These are phyloP conservation scores for Lepidium sativum DNA, from an alignment of 345 rosid genomes.

Conservation along the genomic window DNA sequence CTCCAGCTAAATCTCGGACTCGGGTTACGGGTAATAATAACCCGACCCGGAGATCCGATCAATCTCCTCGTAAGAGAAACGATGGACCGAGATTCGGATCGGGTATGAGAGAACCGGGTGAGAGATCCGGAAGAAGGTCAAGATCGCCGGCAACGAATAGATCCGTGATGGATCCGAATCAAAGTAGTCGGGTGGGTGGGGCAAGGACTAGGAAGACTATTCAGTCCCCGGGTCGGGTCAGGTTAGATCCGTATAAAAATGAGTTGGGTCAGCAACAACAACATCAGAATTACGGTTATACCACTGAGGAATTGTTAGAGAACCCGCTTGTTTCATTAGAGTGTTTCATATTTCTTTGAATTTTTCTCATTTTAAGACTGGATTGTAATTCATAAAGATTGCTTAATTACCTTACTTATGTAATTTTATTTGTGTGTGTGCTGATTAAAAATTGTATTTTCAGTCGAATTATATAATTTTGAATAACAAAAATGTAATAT, in stretches of 20 bases:
- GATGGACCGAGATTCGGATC: slow-evolving; percentile 29
- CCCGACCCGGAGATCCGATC: slow-evolving; percentile 45
- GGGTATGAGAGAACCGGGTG: slow-evolving; percentile 45
- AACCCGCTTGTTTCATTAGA: slow-evolving; percentile 82
- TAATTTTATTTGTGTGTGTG: slow-evolving; percentile 2
- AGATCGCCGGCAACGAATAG: slow-evolving; percentile 60
- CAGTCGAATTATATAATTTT: background rate
- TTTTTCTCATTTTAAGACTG: background rate
- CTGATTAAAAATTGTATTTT: background rate
- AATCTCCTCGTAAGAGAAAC: slow-evolving; percentile 42
- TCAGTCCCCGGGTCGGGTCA: slow-evolving; percentile 60
- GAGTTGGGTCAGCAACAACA: slow-evolving; percentile 12
- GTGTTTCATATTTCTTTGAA: slow-evolving; percentile 78
- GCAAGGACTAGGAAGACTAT: slow-evolving; percentile 36
- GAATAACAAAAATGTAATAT: background rate
- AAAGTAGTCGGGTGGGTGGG: slow-evolving; percentile 38
- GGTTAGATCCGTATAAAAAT: slow-evolving; percentile 25
- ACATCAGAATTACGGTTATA: background rate
- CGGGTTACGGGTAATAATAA: slow-evolving; percentile 31
- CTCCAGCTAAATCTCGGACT: slow-evolving; percentile 49
- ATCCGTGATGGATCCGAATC: slow-evolving; percentile 33
- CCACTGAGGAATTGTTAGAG: slow-evolving; percentile 50
- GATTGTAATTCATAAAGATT: background rate
- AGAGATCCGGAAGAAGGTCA: slow-evolving; percentile 57
- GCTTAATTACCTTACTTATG: background rate